Conservation (phyloP, 768 basidiomycete genomes). For the Leccinum arenicola region DNA sequence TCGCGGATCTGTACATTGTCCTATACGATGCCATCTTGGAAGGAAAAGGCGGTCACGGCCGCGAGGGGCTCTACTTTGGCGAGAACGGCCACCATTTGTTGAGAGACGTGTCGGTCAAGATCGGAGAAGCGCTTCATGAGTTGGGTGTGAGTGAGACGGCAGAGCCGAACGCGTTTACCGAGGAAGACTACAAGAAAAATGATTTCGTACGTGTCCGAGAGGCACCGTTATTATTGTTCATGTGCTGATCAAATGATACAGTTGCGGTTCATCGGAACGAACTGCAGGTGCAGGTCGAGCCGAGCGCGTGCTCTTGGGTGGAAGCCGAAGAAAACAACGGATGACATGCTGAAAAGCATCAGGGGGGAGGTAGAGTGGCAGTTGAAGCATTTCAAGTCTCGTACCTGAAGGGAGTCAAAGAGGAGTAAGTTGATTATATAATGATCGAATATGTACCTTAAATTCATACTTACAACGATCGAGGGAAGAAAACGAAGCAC, state of each 20-base stretch:
- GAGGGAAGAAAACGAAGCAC: too few species aligned
- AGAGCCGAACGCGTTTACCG: constrained; percentile 42
- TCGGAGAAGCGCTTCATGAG: constrained; percentile 33
- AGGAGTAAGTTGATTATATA: too few species aligned
- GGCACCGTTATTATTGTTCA: not conserved
- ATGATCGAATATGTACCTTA: too few species aligned
- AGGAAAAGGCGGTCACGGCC: constrained; percentile 23
- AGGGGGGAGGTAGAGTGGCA: constrained; percentile 21
- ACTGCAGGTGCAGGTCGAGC: constrained; percentile 19
- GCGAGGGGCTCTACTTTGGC: constrained; percentile 53
- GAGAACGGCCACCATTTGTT: constrained; percentile 49
- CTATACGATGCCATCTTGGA: constrained; percentile 40
- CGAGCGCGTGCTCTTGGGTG: constrained; percentile 27
- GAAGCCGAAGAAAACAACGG: constrained; percentile 31
- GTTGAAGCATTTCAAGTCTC: constrained; percentile 4
- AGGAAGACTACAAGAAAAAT: constrained; percentile 15
- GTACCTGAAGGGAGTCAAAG: too few species aligned
- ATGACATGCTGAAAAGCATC: constrained; percentile 23
- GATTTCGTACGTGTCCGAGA: constrained; percentile 3
- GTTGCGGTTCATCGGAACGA: constrained; percentile 20
- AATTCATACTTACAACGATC: too few species aligned
- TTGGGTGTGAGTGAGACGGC: constrained; percentile 17
- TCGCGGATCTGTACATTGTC: constrained; percentile 41
- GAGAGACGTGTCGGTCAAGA: constrained; percentile 42
- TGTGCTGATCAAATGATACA: constrained; percentile 3